phyloP scores from a whole-genome alignment of 2,329 filamentous ascomycete species.

The Gaeumannomyces tritici region DNA sequence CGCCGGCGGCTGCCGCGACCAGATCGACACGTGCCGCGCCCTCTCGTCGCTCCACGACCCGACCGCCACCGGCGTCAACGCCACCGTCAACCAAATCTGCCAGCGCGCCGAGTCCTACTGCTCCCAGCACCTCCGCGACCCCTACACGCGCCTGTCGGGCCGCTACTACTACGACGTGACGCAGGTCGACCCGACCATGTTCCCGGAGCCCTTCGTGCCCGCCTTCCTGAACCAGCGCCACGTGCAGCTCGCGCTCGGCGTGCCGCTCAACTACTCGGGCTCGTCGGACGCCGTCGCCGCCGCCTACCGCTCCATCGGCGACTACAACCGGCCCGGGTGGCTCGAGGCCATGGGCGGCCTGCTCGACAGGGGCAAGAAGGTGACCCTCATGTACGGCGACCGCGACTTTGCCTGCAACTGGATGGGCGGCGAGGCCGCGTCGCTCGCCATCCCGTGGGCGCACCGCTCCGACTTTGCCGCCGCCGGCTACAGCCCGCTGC shows the following conservation, averaged over 20 bases:
- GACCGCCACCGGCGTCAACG: constrained; percentile 25
- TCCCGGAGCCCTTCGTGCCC: constrained; percentile 50
- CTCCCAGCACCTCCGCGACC: constrained; percentile 43
- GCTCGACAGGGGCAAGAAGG: constrained; percentile 51
- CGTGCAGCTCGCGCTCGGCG: constrained; percentile 51
- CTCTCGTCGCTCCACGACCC: constrained; percentile 29
- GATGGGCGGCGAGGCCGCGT: constrained; percentile 67
- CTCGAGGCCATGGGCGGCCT: constrained; percentile 50
- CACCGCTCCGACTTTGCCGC: constrained; percentile 47
- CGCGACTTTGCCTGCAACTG: constrained; percentile 57
- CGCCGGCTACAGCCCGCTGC: constrained; percentile 64
- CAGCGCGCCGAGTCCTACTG: constrained; percentile 44
- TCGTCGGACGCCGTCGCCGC: constrained; percentile 33
- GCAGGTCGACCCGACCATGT: constrained; percentile 45
- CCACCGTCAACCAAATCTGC: constrained; percentile 35
- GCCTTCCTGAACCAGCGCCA: constrained; percentile 53
- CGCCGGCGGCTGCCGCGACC: constrained; percentile 41
- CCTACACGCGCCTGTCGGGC: constrained; percentile 42
- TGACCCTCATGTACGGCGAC: constrained; percentile 64
- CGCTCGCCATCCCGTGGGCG: constrained; percentile 38
- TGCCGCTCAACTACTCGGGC: constrained; percentile 50
- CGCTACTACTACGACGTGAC: constrained; percentile 54
- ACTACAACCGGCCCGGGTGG: constrained; percentile 55
- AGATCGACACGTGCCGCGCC: constrained; percentile 41
- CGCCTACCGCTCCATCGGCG: constrained; percentile 41